Conservation (phyloP, 805 yeast species). For the Kregervanrija delftensis region DNA sequence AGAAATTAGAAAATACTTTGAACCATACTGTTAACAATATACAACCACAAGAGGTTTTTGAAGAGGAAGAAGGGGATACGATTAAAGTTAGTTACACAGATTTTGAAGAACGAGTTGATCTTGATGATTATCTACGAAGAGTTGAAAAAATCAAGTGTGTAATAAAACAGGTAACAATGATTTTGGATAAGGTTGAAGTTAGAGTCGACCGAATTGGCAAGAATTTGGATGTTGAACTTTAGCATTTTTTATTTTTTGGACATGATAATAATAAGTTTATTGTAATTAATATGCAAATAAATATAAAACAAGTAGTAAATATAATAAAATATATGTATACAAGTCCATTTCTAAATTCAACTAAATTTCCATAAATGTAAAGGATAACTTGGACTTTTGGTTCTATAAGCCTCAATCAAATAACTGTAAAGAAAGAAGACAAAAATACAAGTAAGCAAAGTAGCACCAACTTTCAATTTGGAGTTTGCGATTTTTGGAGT, state of each 20-base stretch:
- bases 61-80: background rate
- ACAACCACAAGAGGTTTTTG: background rate
- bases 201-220: slow-evolving; percentile 25
- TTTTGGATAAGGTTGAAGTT: slow-evolving; percentile 31
- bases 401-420: slow-evolving; percentile 56
- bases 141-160: slow-evolving; percentile 19
- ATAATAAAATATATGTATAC: background rate
- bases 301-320: background rate
- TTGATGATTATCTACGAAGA: slow-evolving; percentile 19
- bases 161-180: slow-evolving; percentile 17
- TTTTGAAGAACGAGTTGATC: slow-evolving; percentile 11
- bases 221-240: background rate
- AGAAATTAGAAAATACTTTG: slow-evolving; percentile 32
- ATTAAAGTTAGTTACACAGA: slow-evolving; percentile 11
- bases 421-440: slow-evolving; percentile 57
- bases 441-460: slow-evolving; percentile 34
- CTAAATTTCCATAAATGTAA: slow-evolving; percentile 35
- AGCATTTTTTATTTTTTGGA: background rate
- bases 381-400: slow-evolving; percentile 76
- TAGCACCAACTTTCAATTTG: slow-evolving; percentile 42
- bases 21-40: slow-evolving; percentile 9
- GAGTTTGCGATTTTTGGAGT: slow-evolving; percentile 43
- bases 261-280: background rate
- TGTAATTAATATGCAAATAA: background rate
- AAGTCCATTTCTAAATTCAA: background rate